A percentile compares a stretch with the other conserved stretches of the same genome.
Evolutionary conservation across 371 early-diverging fungal species (phyloP).

Genomic region (Syncephalastrum racemosum): DNA sequence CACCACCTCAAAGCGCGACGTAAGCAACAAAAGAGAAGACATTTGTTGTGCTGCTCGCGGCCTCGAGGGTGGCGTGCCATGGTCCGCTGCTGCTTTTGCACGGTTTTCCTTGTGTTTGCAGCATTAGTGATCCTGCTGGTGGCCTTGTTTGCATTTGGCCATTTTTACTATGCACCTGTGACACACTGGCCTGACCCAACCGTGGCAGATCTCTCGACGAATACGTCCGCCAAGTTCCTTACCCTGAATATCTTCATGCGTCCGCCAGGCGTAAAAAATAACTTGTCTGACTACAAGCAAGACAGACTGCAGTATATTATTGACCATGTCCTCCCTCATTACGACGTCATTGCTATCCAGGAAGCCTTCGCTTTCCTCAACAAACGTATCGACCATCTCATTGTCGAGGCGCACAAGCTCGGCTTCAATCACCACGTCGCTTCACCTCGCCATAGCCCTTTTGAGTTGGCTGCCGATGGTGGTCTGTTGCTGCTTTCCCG

Average conservation of each 20-base stretch:
- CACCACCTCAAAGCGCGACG: no score
- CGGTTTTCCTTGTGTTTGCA: neutral
- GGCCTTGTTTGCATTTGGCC: constrained; percentile 4
- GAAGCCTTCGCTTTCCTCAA: constrained; percentile 81
- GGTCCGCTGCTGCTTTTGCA: neutral
- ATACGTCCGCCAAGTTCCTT: constrained; percentile 57
- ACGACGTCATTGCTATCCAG: constrained; percentile 81
- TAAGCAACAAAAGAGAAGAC: no score
- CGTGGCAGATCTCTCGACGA: constrained; percentile 36
- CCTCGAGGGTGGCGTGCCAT: no score
- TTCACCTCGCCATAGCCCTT: constrained; percentile 61
- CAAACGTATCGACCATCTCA: constrained; percentile 55
- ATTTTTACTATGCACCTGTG: constrained; percentile 14
- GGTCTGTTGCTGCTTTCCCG: constrained; percentile 77
- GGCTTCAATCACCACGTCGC: constrained; percentile 69
- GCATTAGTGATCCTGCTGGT: neutral
- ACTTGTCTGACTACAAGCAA: constrained; percentile 79
- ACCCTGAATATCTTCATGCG: constrained; percentile 84
- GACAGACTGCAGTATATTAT: constrained; percentile 70
- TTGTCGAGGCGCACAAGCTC: constrained; percentile 55
- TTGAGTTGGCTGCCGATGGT: constrained; percentile 74
- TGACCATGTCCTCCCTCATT: constrained; percentile 59
- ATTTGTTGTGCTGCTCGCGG: no score
- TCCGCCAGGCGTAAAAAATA: constrained; percentile 80
- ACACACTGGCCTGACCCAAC: constrained; percentile 22